These are phyloP conservation scores for Leptographium lundbergii DNA, from an alignment of 2,329 filamentous ascomycete species.

Conservation along the genomic window DNA sequence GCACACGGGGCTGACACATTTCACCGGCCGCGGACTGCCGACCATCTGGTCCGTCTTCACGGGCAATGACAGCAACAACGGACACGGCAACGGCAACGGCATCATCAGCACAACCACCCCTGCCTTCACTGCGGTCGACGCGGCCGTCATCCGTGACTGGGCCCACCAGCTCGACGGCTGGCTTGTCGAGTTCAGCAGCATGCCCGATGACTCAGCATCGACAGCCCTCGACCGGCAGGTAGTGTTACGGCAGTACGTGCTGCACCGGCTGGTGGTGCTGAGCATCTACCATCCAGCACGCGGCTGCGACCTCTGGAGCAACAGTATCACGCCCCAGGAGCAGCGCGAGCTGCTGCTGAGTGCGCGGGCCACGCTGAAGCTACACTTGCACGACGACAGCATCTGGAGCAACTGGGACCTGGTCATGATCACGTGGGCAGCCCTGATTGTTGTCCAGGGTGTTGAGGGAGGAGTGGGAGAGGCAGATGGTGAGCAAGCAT, in stretches of 20 bases:
- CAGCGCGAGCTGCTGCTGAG: slow-evolving; percentile 10
- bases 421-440: slow-evolving; percentile 11
- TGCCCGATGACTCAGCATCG: not conserved
- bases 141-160: slow-evolving; percentile 11
- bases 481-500: not conserved
- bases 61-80: not conserved
- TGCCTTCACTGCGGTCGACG: slow-evolving; percentile 7
- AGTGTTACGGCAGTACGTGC: slow-evolving; percentile 10
- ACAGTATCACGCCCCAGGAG: slow-evolving; percentile 8
- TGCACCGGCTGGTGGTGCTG: slow-evolving; percentile 10
- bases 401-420: slow-evolving; percentile 13
- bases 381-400: slow-evolving; percentile 8
- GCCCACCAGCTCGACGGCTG: slow-evolving; percentile 10
- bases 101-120: not conserved
- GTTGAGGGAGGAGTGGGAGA: slow-evolving; percentile 9
- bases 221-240: slow-evolving; percentile 2
- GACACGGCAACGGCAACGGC: not conserved
- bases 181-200: slow-evolving; percentile 8
- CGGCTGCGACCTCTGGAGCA: slow-evolving; percentile 9
- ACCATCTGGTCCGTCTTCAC: slow-evolving; percentile 11
- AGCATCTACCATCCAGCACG: slow-evolving; percentile 12
- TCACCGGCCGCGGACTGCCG: slow-evolving; percentile 11
- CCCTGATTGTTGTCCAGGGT: slow-evolving; percentile 9
- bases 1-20: slow-evolving; percentile 10
- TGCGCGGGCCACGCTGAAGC: slow-evolving; percentile 9